Conservation (phyloP, 2,329 filamentous ascomycete species). For the Beauveria varroae region DNA sequence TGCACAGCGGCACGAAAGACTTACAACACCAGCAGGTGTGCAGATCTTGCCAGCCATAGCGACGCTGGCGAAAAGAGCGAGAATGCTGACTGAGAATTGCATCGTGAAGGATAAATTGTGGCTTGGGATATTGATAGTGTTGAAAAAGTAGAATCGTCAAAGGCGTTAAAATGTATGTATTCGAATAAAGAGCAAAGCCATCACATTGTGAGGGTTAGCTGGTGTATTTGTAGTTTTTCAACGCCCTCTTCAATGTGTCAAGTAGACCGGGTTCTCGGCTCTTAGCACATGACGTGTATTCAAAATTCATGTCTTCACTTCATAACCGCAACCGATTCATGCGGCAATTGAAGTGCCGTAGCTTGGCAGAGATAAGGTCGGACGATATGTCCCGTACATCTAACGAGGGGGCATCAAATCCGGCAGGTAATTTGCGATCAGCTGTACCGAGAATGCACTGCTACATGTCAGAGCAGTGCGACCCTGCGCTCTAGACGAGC, state of each 20-base stretch:
- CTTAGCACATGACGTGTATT: no score
- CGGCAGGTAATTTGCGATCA: background rate
- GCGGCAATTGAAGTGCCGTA: background rate
- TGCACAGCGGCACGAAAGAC: background rate
- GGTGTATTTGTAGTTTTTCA: background rate
- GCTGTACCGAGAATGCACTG: no score
- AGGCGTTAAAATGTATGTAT: background rate
- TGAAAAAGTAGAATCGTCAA: background rate
- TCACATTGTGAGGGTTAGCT: background rate
- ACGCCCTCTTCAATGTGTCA: no score
- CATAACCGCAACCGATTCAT: background rate
- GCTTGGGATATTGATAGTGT: background rate
- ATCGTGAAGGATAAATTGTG: background rate
- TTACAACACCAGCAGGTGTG: background rate
- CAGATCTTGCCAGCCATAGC: background rate
- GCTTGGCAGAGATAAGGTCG: background rate
- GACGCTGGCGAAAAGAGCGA: background rate
- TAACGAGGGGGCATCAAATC: background rate
- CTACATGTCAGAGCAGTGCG: background rate
- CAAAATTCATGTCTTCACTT: no score
- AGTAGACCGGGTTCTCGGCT: no score
- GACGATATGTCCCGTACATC: background rate
- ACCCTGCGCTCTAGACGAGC: background rate
- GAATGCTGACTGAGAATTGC: background rate
- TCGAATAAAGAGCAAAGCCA: background rate